These are phyloP conservation scores for Botrytis porri DNA, from an alignment of 2,329 filamentous ascomycete genomes.

Conservation along the genomic window DNA sequence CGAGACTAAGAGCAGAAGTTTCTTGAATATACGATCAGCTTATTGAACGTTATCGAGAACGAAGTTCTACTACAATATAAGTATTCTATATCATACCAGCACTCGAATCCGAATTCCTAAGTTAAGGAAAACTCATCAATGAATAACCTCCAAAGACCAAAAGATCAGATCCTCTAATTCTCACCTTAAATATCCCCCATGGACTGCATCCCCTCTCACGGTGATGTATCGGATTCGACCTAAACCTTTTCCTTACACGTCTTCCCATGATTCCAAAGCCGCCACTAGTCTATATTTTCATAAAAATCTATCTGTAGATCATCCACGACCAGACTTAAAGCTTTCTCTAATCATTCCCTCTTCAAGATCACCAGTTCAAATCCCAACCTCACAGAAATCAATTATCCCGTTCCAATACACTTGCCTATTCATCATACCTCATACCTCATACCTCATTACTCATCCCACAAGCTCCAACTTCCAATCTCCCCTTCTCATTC, in stretches of 20 bases:
- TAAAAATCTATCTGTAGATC: not conserved
- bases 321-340: not conserved
- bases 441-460: not conserved
- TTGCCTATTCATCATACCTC: not conserved
- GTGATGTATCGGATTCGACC: not conserved
- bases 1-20: not conserved
- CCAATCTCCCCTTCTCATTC: not conserved
- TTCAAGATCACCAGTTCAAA: not conserved
- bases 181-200: accelerated
- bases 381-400: not conserved
- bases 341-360: not conserved
- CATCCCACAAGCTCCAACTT: not conserved
- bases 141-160: not conserved
- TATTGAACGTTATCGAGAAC: not conserved
- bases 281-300: not conserved
- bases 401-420: not conserved
- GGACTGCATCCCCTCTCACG: not conserved
- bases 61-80: not conserved
- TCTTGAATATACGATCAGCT: not conserved
- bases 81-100: not conserved
- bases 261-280: not conserved
- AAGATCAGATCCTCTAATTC: not conserved
- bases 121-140: no score
- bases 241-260: not conserved
- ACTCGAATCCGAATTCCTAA: not conserved